Base-by-base conservation (phyloP, 306 rosid species). In the Gastrolobium bilobum region DNA sequence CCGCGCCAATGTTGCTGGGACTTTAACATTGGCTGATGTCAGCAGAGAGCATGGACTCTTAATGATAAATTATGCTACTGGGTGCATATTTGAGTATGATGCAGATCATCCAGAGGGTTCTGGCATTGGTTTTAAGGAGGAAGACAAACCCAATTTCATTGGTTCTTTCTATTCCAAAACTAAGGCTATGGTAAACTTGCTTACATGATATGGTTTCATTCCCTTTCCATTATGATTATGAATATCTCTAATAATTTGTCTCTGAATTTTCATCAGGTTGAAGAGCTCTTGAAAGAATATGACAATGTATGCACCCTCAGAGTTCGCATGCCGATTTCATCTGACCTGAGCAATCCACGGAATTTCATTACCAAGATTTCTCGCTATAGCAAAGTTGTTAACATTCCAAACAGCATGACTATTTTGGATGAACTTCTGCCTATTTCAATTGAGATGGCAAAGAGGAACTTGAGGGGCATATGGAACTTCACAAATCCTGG, bases 401-500 rank as follows among this genome's bases (percentile, higher is more conserved):
- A 93, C 82, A 93, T 93, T 73, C 98, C 98, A 64, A 93, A 93
- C 90, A 93, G 97, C 91, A 77, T 93, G 94, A 93, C 98, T 54
- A 78, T 93, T 75, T 86, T 93, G 89, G 97, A 93, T 63, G 98
- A 93, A 77, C 96, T 93, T 57, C 85, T 93, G 6, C 97, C 96
- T 1, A 85, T 93, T 77, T 91, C 98, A 13, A 87, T 93, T 14
- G 97, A 93, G 82, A 91, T 93, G 98, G 98, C 97, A 2, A 91
- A 87, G 89, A 57, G 97, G 82, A 89, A 93, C 90, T 51, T 89
- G 88, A 90, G 88, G 77, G 98, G 97, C 31, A 93, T 93, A 38
- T 93, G 93, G 93, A 93, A 93, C 94, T 93, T 93, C 87, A 93
- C 98, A 74, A 91, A 93, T 59, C 98, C 98, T 0, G 98, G 98